A percentile compares a stretch with the other conserved stretches of the same genome.
phyloP scores from a whole-genome alignment of 306 rosid species.

The Acacia acuminata region DNA sequence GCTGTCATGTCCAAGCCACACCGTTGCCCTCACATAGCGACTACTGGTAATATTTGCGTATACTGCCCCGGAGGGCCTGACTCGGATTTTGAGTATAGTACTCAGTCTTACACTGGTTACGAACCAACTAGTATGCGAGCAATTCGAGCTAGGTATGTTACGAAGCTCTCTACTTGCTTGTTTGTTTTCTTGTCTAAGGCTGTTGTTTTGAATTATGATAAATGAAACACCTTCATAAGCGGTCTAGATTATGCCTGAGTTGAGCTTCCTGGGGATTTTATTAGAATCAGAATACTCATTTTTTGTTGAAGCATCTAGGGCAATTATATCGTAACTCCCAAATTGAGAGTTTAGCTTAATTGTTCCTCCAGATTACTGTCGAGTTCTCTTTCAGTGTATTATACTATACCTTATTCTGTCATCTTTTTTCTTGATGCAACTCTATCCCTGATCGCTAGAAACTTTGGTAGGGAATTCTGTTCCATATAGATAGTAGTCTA shows the following conservation, averaged over 20 bases:
- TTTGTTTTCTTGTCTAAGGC: not conserved
- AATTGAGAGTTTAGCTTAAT: not conserved
- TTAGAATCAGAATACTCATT: not conserved
- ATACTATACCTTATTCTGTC: not conserved
- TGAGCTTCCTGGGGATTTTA: not conserved
- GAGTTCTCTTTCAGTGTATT: not conserved
- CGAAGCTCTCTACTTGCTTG: not conserved
- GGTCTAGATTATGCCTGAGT: not conserved
- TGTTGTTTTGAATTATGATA: not conserved
- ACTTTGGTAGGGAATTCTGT: not conserved
- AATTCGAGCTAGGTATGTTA: constrained; percentile 81
- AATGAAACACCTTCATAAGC: not conserved
- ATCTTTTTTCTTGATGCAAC: not conserved
- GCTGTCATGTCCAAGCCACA: constrained; percentile 99
- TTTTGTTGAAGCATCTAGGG: not conserved
- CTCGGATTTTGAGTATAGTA: constrained; percentile 93
- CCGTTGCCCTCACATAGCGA: constrained; percentile 95
- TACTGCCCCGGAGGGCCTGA: constrained; percentile 98
- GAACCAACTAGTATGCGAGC: constrained; percentile 99
- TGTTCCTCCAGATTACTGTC: not conserved
- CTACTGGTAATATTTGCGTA: constrained; percentile 93
- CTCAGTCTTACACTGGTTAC: constrained; percentile 97
- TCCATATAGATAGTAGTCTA: not conserved
- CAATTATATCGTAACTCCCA: not conserved
- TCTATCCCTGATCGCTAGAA: not conserved